A percentile compares a stretch with the other conserved stretches of the same genome.
These are phyloP conservation scores for Gaultheria prostrata DNA, from an alignment of 148 eudicot species.

Conservation along the genomic window DNA sequence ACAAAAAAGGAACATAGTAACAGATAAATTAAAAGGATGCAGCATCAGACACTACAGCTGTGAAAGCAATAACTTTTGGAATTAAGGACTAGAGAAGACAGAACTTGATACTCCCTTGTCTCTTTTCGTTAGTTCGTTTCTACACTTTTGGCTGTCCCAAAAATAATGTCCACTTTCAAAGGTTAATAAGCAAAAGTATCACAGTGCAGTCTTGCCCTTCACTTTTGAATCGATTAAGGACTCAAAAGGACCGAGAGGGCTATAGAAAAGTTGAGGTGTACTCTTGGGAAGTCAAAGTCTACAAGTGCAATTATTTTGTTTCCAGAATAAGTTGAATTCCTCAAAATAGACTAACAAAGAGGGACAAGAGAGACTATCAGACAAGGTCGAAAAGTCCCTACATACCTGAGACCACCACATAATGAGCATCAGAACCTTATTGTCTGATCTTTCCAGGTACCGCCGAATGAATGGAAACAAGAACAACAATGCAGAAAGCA, in stretches of 20 bases:
- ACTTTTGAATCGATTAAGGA: background rate
- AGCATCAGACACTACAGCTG: background rate
- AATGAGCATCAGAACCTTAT: conserved; percentile 45
- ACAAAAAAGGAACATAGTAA: background rate
- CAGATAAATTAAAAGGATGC: background rate
- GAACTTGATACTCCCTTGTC: background rate
- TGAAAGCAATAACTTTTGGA: background rate
- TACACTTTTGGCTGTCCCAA: background rate
- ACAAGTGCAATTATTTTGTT: background rate
- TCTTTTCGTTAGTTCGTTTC: background rate
- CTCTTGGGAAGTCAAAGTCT: background rate
- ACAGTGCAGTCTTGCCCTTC: background rate
- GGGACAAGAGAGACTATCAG: background rate
- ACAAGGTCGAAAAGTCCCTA: background rate
- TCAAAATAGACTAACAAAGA: background rate
- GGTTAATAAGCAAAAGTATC: background rate
- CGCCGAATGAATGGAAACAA: conserved; percentile 59
- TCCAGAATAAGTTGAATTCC: background rate
- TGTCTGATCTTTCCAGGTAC: conserved; percentile 54
- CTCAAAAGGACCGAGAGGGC: background rate
- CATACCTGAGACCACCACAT: conserved; percentile 86
- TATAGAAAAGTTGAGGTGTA: background rate
- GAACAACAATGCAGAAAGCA: conserved; percentile 56
- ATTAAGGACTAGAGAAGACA: background rate
- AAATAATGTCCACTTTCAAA: background rate